A percentile compares a stretch with the other conserved stretches of the same genome.
These are phyloP conservation scores for Zea mays DNA, from an alignment of 176 grass and related monocot species.

Conservation along the genomic window Zm-B73-REFERENCE-NAM-5.0 NC_050099.1:70220001-70220500, in stretches of 20 bases:
- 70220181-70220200: not conserved
- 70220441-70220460: not conserved
- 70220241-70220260: not conserved
- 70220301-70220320: not conserved
- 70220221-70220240: not conserved
- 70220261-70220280: not conserved
- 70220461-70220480: not conserved
- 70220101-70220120: slow-evolving; percentile 51
- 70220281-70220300: too few relatives aligned
- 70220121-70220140: slow-evolving; percentile 32
- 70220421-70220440: not conserved
- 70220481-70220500: not conserved
- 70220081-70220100: slow-evolving; percentile 54
- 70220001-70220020: not conserved
- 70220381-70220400: not conserved
- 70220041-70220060: slow-evolving; percentile 59
- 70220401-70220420: not conserved
- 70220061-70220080: slow-evolving; percentile 42
- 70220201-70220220: not conserved
- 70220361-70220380: not conserved
- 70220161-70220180: not conserved
- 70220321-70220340: not conserved
- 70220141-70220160: not conserved
- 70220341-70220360: slow-evolving; percentile 20
- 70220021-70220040: slow-evolving; percentile 52